A percentile compares a stretch with the other conserved stretches of the same genome.
Evolutionary conservation across 148 eudicot genomes (phyloP).

Genomic region (Amaranthus palmeri): DNA sequence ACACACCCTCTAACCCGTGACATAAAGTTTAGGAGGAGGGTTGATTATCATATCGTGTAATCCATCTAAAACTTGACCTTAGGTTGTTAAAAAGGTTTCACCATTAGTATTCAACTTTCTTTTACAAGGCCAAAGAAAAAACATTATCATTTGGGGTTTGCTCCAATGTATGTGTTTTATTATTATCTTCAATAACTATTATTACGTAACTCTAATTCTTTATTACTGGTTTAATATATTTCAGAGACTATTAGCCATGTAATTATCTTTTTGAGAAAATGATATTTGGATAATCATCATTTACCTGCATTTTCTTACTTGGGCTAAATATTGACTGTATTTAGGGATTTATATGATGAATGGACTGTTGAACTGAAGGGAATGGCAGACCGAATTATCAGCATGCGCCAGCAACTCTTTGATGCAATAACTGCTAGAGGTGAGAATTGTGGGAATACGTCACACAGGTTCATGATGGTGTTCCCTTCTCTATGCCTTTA

Average conservation of each 20-base stretch:
- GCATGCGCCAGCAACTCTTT: constrained; percentile 43
- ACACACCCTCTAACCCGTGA: too few species aligned
- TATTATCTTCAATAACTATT: too few species aligned
- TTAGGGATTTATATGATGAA: constrained; percentile 33
- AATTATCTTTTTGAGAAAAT: neutral
- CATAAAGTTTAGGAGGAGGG: too few species aligned
- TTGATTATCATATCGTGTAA: neutral
- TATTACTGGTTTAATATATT: neutral
- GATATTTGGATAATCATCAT: neutral
- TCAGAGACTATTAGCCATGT: neutral
- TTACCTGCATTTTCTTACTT: neutral
- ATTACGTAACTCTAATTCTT: too few species aligned
- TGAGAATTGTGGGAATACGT: constrained; percentile 14
- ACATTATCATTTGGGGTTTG: too few species aligned
- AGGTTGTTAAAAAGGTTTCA: neutral
- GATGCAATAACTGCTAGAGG: constrained; percentile 43
- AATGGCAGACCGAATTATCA: constrained; percentile 50
- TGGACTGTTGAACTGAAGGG: constrained; percentile 44
- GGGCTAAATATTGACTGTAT: constrained; percentile 15
- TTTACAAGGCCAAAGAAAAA: neutral
- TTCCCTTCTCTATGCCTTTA: neutral
- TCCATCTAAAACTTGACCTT: neutral
- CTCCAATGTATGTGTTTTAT: too few species aligned
- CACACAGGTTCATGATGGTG: neutral
- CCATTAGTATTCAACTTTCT: neutral